These are phyloP conservation scores for Herpotrichia juniperi DNA, from an alignment of 2,329 filamentous ascomycete species.

Conservation along the genomic window DNA sequence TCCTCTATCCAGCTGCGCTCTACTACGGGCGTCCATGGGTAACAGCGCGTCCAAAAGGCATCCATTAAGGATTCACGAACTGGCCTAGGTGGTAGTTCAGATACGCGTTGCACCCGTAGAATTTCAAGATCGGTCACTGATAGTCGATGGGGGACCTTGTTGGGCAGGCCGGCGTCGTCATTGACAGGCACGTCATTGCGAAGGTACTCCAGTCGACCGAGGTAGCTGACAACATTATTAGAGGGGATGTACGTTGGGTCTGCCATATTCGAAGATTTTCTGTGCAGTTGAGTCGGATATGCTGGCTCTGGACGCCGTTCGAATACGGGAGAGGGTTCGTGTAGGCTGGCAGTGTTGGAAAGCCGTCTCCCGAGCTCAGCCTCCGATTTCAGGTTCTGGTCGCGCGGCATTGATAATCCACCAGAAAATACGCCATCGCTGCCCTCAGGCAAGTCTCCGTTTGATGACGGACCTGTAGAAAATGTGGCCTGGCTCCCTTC, in stretches of 20 bases:
- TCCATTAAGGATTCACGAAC: slow-evolving; percentile 46
- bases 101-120: slow-evolving; percentile 33
- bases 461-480: slow-evolving; percentile 5
- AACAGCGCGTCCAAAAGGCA: slow-evolving; percentile 49
- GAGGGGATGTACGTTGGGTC: slow-evolving; percentile 18
- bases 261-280: slow-evolving; percentile 19
- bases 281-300: slow-evolving; percentile 23
- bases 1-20: slow-evolving; percentile 49
- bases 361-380: slow-evolving; percentile 24
- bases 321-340: slow-evolving; percentile 22
- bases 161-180: slow-evolving; percentile 36
- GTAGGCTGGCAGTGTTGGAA: slow-evolving; percentile 27
- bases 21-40: slow-evolving; percentile 51
- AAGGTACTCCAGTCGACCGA: slow-evolving; percentile 40
- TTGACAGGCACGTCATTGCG: slow-evolving; percentile 41
- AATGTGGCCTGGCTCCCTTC: slow-evolving; percentile 18
- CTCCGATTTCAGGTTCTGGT: slow-evolving; percentile 24
- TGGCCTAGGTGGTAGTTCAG: slow-evolving; percentile 34
- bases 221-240: slow-evolving; percentile 37
- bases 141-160: slow-evolving; percentile 32
- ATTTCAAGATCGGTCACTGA: slow-evolving; percentile 37
- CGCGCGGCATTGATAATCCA: slow-evolving; percentile 10
- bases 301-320: slow-evolving; percentile 20
- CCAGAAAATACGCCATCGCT: slow-evolving; percentile 3
- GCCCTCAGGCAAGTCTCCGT: slow-evolving; percentile 8